A percentile compares a stretch with the other conserved stretches of the same genome.
These are phyloP conservation scores for Neurospora crassa DNA, from an alignment of 2,329 filamentous ascomycete species.

Conservation along the genomic window DNA sequence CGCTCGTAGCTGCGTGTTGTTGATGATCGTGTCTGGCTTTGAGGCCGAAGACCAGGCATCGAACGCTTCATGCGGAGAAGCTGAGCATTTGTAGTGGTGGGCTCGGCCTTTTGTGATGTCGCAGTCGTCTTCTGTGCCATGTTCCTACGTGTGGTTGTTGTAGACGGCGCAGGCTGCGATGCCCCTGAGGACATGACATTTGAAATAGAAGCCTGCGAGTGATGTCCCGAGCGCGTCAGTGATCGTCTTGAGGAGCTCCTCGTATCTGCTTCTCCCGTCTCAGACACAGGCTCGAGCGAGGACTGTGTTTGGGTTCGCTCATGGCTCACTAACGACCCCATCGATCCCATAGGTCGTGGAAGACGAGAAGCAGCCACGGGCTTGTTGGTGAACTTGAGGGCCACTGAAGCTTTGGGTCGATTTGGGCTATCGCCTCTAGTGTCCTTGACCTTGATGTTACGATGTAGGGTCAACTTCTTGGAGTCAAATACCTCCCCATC, in stretches of 20 bases:
- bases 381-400: constrained; percentile 86
- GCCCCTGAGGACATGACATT: constrained; percentile 25
- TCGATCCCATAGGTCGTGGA: constrained; percentile 65
- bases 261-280: constrained; percentile 66
- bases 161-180: constrained; percentile 49
- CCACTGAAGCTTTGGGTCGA: constrained; percentile 65
- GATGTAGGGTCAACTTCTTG: constrained; percentile 74
- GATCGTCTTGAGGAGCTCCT: constrained; percentile 49
- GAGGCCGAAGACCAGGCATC: constrained; percentile 47
- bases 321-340: constrained; percentile 56
- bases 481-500: constrained; percentile 74
- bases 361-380: constrained; percentile 58
- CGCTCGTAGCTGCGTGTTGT: constrained; percentile 41
- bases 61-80: constrained; percentile 57
- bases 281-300: constrained; percentile 84
- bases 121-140: constrained; percentile 45
- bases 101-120: constrained; percentile 42
- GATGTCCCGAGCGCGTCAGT: constrained; percentile 59
- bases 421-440: constrained; percentile 58
- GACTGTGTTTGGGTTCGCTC: constrained; percentile 60
- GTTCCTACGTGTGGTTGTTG: constrained; percentile 52
- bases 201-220: constrained; percentile 57
- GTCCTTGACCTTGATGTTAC: constrained; percentile 82
- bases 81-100: constrained; percentile 57
- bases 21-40: constrained; percentile 41